Conservation (phyloP, 257 asterid species). For the Fraxinus excelsior region DNA sequence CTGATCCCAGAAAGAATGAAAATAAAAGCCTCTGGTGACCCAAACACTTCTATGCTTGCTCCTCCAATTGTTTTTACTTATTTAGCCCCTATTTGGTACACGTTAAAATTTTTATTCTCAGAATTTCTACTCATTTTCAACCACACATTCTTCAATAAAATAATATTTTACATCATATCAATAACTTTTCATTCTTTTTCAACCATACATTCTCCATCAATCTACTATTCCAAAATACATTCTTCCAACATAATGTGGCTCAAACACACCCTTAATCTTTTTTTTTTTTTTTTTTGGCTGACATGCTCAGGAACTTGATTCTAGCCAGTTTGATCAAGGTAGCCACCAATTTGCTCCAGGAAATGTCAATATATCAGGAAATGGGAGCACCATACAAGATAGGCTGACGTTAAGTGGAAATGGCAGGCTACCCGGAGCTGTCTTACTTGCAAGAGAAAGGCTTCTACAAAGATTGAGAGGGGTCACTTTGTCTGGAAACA, state of each 20-base stretch:
- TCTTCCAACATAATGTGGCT: too few species aligned
- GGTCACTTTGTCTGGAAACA: conserved; percentile 58
- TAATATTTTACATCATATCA: too few species aligned
- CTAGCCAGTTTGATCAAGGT: conserved; percentile 43
- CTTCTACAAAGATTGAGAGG: conserved; percentile 87
- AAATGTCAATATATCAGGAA: conserved; percentile 33
- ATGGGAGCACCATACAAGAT: conserved; percentile 34
- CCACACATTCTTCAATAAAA: too few species aligned
- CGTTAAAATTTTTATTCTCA: too few species aligned
- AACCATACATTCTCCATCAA: too few species aligned
- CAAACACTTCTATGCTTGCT: not conserved
- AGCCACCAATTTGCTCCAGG: conserved; percentile 44
- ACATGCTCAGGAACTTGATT: conserved; percentile 57
- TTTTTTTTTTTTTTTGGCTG: not conserved
- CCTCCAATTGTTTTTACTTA: not conserved
- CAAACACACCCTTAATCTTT: too few species aligned
- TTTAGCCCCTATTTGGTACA: too few species aligned
- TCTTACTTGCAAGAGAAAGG: conserved; percentile 87
- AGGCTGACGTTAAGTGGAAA: conserved; percentile 47
- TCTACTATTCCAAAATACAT: too few species aligned
- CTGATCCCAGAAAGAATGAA: too few species aligned
- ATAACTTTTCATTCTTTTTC: too few species aligned
- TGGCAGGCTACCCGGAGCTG: conserved; percentile 88
- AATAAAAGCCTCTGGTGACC: too few species aligned
- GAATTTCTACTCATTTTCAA: too few species aligned